These are phyloP conservation scores for Alternaria consortialis DNA, from an alignment of 2,329 filamentous ascomycete genomes.

Conservation along the genomic window DNA sequence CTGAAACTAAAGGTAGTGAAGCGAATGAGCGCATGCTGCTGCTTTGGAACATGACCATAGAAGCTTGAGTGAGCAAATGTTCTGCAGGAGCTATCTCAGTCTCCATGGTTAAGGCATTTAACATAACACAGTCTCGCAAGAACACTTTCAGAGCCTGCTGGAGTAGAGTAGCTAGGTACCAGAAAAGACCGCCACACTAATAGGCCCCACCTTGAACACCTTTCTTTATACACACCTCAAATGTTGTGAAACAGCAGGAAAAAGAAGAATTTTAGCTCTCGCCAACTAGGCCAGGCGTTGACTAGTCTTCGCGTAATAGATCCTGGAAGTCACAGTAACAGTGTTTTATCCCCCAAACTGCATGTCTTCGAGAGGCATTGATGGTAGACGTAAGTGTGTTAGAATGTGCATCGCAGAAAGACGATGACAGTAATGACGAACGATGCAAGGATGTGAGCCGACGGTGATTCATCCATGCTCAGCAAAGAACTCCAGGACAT, in stretches of 20 bases:
- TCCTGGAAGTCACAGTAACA: not conserved
- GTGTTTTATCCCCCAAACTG: not conserved
- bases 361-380: too few relatives aligned
- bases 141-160: not conserved
- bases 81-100: not conserved
- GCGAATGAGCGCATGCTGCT: not conserved
- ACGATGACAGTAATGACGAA: too few relatives aligned
- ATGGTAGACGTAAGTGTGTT: too few relatives aligned
- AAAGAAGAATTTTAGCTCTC: not conserved
- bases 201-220: not conserved
- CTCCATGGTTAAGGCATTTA: not conserved
- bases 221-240: not conserved
- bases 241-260: not conserved
- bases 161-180: not conserved
- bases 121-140: not conserved
- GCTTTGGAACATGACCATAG: not conserved
- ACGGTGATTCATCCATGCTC: too few relatives aligned
- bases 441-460: too few relatives aligned
- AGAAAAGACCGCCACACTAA: not conserved
- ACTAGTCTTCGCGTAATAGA: not conserved
- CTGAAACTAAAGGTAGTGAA: not conserved
- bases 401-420: not conserved
- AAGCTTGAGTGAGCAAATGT: not conserved
- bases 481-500: too few relatives aligned
- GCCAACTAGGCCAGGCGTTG: not conserved